These are phyloP conservation scores for Bodo saltans DNA, from an alignment of 78 protist genomes.

Conservation along the genomic window DNA sequence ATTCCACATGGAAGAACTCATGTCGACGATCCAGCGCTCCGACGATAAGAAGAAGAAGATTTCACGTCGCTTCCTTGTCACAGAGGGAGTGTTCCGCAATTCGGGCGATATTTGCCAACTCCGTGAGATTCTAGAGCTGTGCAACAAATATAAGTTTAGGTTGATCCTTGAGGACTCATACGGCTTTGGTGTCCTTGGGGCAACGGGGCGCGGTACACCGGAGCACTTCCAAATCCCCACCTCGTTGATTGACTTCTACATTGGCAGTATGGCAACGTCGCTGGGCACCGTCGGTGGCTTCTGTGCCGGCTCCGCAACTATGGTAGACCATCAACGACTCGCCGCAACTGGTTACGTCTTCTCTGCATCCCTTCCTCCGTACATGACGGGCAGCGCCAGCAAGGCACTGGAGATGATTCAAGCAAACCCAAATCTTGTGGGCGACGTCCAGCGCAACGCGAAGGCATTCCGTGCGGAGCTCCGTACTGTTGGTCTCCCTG, in stretches of 20 bases:
- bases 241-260: slow-evolving; percentile 5
- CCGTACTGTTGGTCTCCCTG: background rate
- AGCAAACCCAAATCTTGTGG: background rate
- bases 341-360: slow-evolving; percentile 81
- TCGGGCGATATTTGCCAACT: slow-evolving; percentile 57
- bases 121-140: slow-evolving; percentile 45
- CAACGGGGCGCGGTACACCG: slow-evolving; percentile 77
- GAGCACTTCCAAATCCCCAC: slow-evolving; percentile 67
- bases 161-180: slow-evolving; percentile 86
- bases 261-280: slow-evolving; percentile 8
- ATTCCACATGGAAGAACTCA: slow-evolving; percentile 43
- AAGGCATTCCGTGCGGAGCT: background rate
- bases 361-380: slow-evolving; percentile 89
- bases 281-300: slow-evolving; percentile 41
- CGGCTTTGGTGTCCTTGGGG: slow-evolving; percentile 85
- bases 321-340: slow-evolving; percentile 71
- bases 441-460: background rate
- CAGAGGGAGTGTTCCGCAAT: slow-evolving; percentile 76
- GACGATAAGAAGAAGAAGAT: slow-evolving; percentile 14
- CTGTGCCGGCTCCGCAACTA: slow-evolving; percentile 8
- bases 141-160: slow-evolving; percentile 58
- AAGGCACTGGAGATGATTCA: slow-evolving; percentile 43
- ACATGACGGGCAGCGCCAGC: slow-evolving; percentile 49
- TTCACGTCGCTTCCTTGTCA: slow-evolving; percentile 68
- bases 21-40: background rate